A percentile compares a stretch with the other conserved stretches of the same genome.
Evolutionary conservation across 1,284 basidiomycete genomes (phyloP).

Genomic region (Ceratobasidium sp.): DNA sequence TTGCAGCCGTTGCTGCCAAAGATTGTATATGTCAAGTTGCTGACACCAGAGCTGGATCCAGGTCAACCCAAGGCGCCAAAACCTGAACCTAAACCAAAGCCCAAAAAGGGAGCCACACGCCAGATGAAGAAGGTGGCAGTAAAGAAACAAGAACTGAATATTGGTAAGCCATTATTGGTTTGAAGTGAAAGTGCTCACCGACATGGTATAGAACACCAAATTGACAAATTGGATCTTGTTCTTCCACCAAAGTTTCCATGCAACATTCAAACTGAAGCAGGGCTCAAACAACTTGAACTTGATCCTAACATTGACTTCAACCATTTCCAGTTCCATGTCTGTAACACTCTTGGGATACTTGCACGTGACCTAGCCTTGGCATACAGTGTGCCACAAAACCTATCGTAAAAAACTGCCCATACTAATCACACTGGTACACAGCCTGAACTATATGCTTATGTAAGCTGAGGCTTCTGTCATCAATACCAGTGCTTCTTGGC

Average conservation of each 20-base stretch:
- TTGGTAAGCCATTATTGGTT: background rate
- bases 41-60: background rate
- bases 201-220: background rate
- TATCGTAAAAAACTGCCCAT: too few relatives aligned
- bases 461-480: too few relatives aligned
- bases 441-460: too few relatives aligned
- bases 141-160: background rate
- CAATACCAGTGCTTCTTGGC: too few relatives aligned
- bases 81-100: background rate
- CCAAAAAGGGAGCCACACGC: background rate
- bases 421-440: too few relatives aligned
- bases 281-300: constrained; percentile 3
- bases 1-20: background rate
- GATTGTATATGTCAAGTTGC: background rate
- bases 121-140: background rate
- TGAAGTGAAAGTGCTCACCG: background rate
- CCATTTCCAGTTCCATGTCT: background rate
- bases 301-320: background rate
- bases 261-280: background rate
- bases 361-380: background rate
- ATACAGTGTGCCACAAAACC: too few relatives aligned
- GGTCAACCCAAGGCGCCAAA: background rate
- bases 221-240: background rate
- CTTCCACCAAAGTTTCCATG: background rate
- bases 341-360: background rate